Evolutionary conservation across 2,329 filamentous ascomycete genomes (phyloP).

Genomic region (Salinomyces thailandicus): DNA sequence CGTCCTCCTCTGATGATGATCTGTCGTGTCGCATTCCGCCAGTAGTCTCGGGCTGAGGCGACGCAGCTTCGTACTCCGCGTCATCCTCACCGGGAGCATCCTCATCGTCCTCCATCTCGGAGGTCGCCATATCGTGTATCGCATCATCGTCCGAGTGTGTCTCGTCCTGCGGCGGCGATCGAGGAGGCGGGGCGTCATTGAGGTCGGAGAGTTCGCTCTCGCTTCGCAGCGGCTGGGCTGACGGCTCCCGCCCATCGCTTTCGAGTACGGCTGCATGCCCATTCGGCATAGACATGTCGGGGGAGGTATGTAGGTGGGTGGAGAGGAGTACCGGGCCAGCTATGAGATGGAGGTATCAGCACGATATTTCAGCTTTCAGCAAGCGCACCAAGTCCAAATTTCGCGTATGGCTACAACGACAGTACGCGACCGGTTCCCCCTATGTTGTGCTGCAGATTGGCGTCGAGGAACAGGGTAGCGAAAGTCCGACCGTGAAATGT

Average conservation of each 20-base stretch:
- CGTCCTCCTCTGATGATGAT: constrained; percentile 62
- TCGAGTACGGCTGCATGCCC: constrained; percentile 51
- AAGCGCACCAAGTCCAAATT: constrained; percentile 25
- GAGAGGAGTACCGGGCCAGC: constrained; percentile 54
- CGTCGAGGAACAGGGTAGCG: constrained; percentile 19
- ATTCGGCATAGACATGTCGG: constrained; percentile 51
- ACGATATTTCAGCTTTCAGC: constrained; percentile 19
- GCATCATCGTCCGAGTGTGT: constrained; percentile 34
- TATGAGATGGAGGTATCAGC: constrained; percentile 35
- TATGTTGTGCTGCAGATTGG: constrained; percentile 23
- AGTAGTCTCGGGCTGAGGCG: constrained; percentile 32
- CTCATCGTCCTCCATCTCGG: constrained; percentile 39
- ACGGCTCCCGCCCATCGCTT: constrained; percentile 35
- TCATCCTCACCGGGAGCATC: constrained; percentile 44
- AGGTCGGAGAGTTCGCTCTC: constrained; percentile 71
- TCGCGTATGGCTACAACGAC: constrained; percentile 14
- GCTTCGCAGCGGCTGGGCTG: constrained; percentile 45
- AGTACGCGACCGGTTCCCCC: constrained; percentile 35
- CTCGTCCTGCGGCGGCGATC: constrained; percentile 29
- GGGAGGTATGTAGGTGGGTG: constrained; percentile 43
- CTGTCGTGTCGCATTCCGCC: constrained; percentile 45
- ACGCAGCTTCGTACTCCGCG: constrained; percentile 65
- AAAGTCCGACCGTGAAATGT: constrained; percentile 31
- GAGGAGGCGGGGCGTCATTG: constrained; percentile 41
- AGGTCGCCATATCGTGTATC: constrained; percentile 34